These are phyloP conservation scores for Cyclanthera cordifolia DNA, from an alignment of 306 rosid genomes.

Conservation along the genomic window DNA sequence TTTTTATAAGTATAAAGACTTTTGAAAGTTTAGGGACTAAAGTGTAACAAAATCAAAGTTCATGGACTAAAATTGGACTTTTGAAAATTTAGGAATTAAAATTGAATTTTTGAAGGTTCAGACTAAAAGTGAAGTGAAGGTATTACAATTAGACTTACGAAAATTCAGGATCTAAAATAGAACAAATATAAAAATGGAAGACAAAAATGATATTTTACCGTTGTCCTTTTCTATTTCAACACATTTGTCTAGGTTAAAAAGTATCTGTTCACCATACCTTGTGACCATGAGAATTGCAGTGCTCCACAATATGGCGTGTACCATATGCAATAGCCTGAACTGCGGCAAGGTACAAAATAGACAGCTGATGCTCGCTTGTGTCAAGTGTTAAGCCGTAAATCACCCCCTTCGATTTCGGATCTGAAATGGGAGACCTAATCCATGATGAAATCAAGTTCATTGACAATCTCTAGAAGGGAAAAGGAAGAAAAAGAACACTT, in stretches of 20 bases:
- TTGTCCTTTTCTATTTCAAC: background rate
- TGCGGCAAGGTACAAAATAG: slow-evolving; percentile 75
- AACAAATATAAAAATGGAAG: too few species aligned
- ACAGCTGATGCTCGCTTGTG: slow-evolving; percentile 66
- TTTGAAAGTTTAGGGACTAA: too few species aligned
- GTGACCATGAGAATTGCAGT: slow-evolving; percentile 83
- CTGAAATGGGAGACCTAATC: slow-evolving; percentile 87
- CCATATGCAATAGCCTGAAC: slow-evolving; percentile 95
- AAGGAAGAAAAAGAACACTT: slow-evolving; percentile 7
- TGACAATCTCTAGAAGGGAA: slow-evolving; percentile 3
- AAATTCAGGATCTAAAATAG: too few species aligned
- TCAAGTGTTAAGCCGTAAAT: slow-evolving; percentile 81
- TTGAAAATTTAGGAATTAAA: too few species aligned
- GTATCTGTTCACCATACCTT: slow-evolving; percentile 28
- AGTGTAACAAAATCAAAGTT: too few species aligned
- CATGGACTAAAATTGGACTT: too few species aligned
- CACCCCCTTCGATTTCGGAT: slow-evolving; percentile 85
- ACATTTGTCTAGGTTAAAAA: background rate
- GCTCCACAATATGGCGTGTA: slow-evolving; percentile 93
- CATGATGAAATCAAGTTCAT: slow-evolving; percentile 11
- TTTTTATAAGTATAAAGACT: too few species aligned
- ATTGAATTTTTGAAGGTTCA: too few species aligned
- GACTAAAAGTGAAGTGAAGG: too few species aligned
- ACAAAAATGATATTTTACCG: too few species aligned
- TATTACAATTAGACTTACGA: too few species aligned